phyloP scores from a whole-genome alignment of 2,329 filamentous ascomycete genomes.

The Tolypocladium tundrense region DNA sequence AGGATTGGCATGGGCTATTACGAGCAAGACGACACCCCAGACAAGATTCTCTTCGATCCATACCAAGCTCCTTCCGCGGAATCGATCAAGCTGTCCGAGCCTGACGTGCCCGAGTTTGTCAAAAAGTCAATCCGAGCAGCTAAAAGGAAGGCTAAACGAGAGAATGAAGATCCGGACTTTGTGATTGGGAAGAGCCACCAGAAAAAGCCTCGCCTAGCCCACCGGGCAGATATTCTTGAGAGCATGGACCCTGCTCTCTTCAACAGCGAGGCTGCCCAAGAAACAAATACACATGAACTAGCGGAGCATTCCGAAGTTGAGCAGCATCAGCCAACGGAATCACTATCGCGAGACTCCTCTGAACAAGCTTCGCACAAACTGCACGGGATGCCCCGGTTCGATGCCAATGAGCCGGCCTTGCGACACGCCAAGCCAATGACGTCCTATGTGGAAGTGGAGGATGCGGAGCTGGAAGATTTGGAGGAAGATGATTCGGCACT shows the following conservation, averaged over 20 bases:
- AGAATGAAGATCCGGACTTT: constrained; percentile 47
- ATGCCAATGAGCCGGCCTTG: constrained; percentile 36
- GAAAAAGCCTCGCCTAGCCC: constrained; percentile 26
- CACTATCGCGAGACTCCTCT: neutral
- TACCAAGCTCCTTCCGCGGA: constrained; percentile 43
- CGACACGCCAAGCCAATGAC: constrained; percentile 41
- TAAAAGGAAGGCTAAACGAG: constrained; percentile 41
- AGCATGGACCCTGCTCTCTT: constrained; percentile 46
- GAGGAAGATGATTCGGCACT: constrained; percentile 32
- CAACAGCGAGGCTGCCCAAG: constrained; percentile 9
- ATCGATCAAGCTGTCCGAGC: constrained; percentile 29
- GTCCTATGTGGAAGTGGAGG: constrained; percentile 40
- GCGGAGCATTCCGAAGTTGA: constrained; percentile 8
- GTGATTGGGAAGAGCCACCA: constrained; percentile 29
- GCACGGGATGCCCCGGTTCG: constrained; percentile 17
- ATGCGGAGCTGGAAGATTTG: constrained; percentile 26
- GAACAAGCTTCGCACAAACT: constrained; percentile 12
- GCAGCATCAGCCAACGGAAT: constrained; percentile 4
- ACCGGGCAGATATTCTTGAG: constrained; percentile 20
- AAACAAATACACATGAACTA: constrained; percentile 10
- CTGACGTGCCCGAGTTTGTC: constrained; percentile 41
- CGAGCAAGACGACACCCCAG: constrained; percentile 45
- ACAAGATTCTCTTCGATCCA: constrained; percentile 49
- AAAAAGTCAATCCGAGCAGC: constrained; percentile 43
- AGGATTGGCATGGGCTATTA: constrained; percentile 52